A percentile compares a stretch with the other conserved stretches of the same genome.
Evolutionary conservation across 306 rosid genomes (phyloP).

Genomic region (Dryas alaskensis): DNA sequence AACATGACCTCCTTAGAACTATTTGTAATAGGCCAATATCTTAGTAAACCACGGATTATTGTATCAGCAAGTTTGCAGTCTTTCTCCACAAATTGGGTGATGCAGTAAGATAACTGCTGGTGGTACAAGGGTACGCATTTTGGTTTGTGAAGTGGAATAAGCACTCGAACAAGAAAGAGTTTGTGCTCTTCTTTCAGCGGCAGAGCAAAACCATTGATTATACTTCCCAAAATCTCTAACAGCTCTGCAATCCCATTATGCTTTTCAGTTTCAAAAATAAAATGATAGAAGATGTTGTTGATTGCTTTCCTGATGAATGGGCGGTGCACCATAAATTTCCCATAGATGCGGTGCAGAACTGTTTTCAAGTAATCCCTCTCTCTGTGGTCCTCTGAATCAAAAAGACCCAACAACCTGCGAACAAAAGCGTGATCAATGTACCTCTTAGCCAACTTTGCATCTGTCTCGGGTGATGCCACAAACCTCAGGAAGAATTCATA

Average conservation of each 20-base stretch:
- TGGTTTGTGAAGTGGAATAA: conserved; percentile 96
- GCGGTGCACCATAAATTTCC: conserved; percentile 96
- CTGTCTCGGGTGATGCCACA: conserved; percentile 90
- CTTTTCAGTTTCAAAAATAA: conserved; percentile 93
- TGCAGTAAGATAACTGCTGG: conserved; percentile 95
- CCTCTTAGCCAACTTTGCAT: conserved; percentile 95
- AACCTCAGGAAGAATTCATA: conserved; percentile 85
- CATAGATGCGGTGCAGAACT: conserved; percentile 91
- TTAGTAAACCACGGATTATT: conserved; percentile 81
- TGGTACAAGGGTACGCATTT: conserved; percentile 88
- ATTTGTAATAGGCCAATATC: conserved; percentile 93
- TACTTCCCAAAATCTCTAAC: conserved; percentile 93
- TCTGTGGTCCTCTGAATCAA: conserved; percentile 96
- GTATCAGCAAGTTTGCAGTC: conserved; percentile 99
- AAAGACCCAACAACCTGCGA: conserved; percentile 81
- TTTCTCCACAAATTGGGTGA: conserved; percentile 90
- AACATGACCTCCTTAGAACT: conserved; percentile 99
- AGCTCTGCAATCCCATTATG: conserved; percentile 95
- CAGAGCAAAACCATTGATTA: conserved; percentile 93
- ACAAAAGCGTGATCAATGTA: conserved; percentile 91
- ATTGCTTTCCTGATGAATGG: conserved; percentile 95
- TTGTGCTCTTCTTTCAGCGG: conserved; percentile 99
- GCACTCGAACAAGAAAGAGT: conserved; percentile 86
- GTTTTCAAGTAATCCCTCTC: conserved; percentile 96
- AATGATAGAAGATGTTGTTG: conserved; percentile 82